Conservation (phyloP, 208 protist species). For the Leishmania lainsoni region DNA sequence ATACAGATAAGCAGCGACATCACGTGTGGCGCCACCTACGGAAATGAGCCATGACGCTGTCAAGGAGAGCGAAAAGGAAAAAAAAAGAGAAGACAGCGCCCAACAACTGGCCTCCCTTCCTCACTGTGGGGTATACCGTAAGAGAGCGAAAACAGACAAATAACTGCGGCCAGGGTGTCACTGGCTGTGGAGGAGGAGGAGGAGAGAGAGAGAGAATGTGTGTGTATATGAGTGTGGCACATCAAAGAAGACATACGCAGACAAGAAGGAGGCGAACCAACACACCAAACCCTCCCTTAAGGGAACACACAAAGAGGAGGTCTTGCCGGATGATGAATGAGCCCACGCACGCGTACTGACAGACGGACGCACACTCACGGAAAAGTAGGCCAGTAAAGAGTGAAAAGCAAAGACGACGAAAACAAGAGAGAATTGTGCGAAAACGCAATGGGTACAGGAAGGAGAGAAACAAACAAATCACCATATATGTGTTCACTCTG, state of each 20-base stretch:
- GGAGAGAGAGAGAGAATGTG: neutral
- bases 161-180: neutral
- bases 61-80: neutral
- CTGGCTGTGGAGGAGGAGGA: neutral
- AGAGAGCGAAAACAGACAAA: slow-evolving; percentile 1
- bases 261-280: neutral
- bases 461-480: neutral
- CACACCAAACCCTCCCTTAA: neutral
- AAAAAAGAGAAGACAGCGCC: neutral
- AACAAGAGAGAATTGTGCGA: neutral
- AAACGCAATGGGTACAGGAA: neutral
- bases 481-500: neutral
- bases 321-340: neutral
- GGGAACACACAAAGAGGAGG: neutral
- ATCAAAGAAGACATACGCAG: neutral
- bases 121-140: neutral
- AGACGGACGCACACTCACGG: neutral
- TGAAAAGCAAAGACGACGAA: neutral
- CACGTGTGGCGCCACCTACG: neutral
- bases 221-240: neutral
- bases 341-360: neutral
- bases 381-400: neutral
- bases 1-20: neutral
- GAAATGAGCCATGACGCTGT: neutral
- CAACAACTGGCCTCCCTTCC: neutral